These are phyloP conservation scores for Gliomastix tumulicola DNA, from an alignment of 2,329 filamentous ascomycete species.

Conservation along the genomic window DNA sequence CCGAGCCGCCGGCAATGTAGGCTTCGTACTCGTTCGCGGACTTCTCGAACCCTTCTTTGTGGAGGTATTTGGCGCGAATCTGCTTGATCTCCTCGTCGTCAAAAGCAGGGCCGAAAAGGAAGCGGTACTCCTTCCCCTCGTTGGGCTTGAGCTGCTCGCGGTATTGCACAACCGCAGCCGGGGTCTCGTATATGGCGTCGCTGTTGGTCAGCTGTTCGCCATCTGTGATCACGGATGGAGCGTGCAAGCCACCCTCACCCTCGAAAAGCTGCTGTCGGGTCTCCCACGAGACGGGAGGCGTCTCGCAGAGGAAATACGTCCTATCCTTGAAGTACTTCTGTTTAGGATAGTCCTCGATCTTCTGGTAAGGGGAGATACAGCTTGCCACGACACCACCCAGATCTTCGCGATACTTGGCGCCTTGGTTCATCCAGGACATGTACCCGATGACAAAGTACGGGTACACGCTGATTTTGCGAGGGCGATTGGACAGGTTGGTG, in stretches of 20 bases:
- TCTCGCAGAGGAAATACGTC: conserved; percentile 50
- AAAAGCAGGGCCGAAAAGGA: conserved; percentile 46
- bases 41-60: conserved; percentile 36
- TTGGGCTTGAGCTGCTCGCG: conserved; percentile 27
- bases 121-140: conserved; percentile 40
- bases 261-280: conserved; percentile 44
- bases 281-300: conserved; percentile 42
- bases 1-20: conserved; percentile 42
- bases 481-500: conserved; percentile 36
- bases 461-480: conserved; percentile 42
- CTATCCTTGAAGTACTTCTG: conserved; percentile 50
- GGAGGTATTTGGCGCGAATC: conserved; percentile 40
- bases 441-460: conserved; percentile 53
- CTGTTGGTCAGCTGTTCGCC: conserved; percentile 29
- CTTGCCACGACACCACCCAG: conserved; percentile 42
- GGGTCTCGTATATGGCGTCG: conserved; percentile 49
- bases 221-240: conserved; percentile 33
- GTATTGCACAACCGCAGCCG: conserved; percentile 46
- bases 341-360: conserved; percentile 48
- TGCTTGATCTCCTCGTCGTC: conserved; percentile 40
- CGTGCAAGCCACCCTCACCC: conserved; percentile 47
- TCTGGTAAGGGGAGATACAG: conserved; percentile 50
- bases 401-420: conserved; percentile 41
- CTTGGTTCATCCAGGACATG: conserved; percentile 58
- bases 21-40: conserved; percentile 37